These are phyloP conservation scores for Hansenula lynferdii DNA, from an alignment of 1,139 yeast genomes.

Conservation along the genomic window DNA sequence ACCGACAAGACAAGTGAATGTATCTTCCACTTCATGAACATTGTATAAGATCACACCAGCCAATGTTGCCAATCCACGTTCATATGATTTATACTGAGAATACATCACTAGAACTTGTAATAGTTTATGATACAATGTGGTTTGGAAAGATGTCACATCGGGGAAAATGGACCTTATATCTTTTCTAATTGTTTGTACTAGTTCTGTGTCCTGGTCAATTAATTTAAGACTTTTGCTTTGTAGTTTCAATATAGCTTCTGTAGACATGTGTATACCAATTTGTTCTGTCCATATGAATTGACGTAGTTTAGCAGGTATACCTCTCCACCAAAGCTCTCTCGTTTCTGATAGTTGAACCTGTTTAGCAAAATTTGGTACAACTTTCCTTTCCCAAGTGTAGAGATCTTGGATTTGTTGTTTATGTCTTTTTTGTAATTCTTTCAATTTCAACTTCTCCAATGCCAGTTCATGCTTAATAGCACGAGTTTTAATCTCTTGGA, in stretches of 20 bases:
- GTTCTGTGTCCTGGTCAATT: slow-evolving; percentile 5
- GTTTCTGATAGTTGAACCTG: slow-evolving; percentile 34
- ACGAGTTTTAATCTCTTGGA: slow-evolving; percentile 42
- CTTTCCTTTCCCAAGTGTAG: slow-evolving; percentile 39
- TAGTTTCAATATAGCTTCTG: slow-evolving; percentile 17
- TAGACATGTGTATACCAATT: slow-evolving; percentile 33
- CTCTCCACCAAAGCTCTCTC: slow-evolving; percentile 65
- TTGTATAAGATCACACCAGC: slow-evolving; percentile 39
- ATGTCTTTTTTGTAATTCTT: slow-evolving; percentile 25
- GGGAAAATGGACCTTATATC: slow-evolving; percentile 37
- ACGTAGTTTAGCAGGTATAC: slow-evolving; percentile 48
- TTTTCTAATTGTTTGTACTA: slow-evolving; percentile 17
- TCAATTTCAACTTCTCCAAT: slow-evolving; percentile 28
- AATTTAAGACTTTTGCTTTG: slow-evolving; percentile 6
- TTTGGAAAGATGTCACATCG: slow-evolving; percentile 39
- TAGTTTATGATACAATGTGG: slow-evolving; percentile 31
- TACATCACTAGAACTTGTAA: slow-evolving; percentile 27
- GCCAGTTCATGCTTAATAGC: slow-evolving; percentile 40
- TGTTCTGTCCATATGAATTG: slow-evolving; percentile 47
- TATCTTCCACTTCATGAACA: slow-evolving; percentile 30
- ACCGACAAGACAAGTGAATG: slow-evolving; percentile 43
- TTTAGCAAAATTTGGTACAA: slow-evolving; percentile 34
- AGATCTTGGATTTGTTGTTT: slow-evolving; percentile 33
- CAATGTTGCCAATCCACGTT: slow-evolving; percentile 28
- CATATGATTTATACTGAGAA: slow-evolving; percentile 24